Evolutionary conservation across 2,329 filamentous ascomycete genomes (phyloP), one percentile per base, ranked within the genome.

Genomic region (Tolypocladium pustulatum): DNA sequence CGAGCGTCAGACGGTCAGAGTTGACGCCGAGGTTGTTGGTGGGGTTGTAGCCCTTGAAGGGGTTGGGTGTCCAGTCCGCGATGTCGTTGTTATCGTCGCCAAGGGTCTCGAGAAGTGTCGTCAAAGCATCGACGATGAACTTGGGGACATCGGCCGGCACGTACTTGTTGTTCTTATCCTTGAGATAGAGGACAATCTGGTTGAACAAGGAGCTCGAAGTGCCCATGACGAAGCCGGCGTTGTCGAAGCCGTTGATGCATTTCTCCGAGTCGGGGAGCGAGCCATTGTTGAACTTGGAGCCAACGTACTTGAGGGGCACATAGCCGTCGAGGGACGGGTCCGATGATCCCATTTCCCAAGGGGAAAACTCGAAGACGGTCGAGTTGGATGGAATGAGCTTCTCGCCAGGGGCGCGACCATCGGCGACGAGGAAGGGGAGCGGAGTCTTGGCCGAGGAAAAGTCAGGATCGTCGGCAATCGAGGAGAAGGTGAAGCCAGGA

Each of bases 131-230:
- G 54, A 77, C 69, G 34, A 77, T 70, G 36, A 70, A 70, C n/a
- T 69, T 65, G 34, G 73, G 71, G 57, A 81, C 64, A 76, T 66
- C 68, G 61, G 86, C 83, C 4, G 80, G 81, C 4, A 72, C 65
- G 66, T 81, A 84, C 25, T 62, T 77, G 65, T 62, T 68, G 25
- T 69, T 75, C 49, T 65, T 75, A 59, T 76, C 69, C 67, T 76
- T 32, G 84, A 94, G 41, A 85, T 95, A 78, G 80, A 95, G 79
- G 58, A 86, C 77, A 65, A 66, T 78, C 78, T 68, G 76, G 74
- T 95, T 95, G 78, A 95, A 95, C 4, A 95, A 78, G 10, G 87
- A 86, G 20, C 87, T 90, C 13, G 87, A 91, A 0, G 90, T 94
- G 60, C 90, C 90, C 83, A 93, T 90, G 37, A 94, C 77, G 66